Evolutionary conservation across 1,139 yeast species (phyloP).

Genomic region (Candida buenavistaensis): DNA sequence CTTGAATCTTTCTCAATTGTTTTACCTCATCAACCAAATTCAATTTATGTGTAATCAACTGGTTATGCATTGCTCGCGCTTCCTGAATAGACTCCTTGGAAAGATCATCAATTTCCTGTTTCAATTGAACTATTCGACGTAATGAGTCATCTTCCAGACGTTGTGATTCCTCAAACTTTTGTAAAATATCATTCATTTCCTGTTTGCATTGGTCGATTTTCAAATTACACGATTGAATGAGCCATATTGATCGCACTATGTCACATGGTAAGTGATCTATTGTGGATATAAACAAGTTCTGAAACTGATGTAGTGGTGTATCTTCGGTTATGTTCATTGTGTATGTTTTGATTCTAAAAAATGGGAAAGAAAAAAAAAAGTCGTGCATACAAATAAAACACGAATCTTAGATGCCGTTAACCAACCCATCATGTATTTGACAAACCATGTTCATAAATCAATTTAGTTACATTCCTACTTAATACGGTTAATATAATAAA

Average conservation of each 20-base stretch:
- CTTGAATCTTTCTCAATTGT: constrained; percentile 22
- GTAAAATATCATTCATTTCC: constrained; percentile 19
- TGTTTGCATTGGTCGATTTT: constrained; percentile 23
- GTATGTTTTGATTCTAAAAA: too few species aligned
- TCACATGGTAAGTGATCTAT: constrained; percentile 51
- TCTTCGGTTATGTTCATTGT: constrained; percentile 3
- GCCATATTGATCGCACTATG: constrained; percentile 45
- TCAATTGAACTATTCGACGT: constrained; percentile 10
- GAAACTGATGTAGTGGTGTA: constrained; percentile 12
- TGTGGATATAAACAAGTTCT: constrained; percentile 44
- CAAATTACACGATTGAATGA: constrained; percentile 42
- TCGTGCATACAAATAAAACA: too few species aligned
- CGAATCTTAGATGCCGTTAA: too few species aligned
- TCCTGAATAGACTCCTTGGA: constrained; percentile 35
- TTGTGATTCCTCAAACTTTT: neutral
- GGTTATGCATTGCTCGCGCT: constrained; percentile 33
- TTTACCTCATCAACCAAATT: constrained; percentile 31
- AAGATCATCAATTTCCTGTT: constrained; percentile 11
- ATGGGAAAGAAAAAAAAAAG: too few species aligned
- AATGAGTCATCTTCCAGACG: neutral
- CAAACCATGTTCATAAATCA: too few species aligned
- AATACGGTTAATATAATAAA: too few species aligned
- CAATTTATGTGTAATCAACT: constrained; percentile 32
- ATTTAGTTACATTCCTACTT: too few species aligned
- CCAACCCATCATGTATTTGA: too few species aligned